A percentile compares a stretch with the other conserved stretches of the same genome.
Conservation (phyloP, 768 basidiomycete genomes). For the Pleurotus giganteus region DNA sequence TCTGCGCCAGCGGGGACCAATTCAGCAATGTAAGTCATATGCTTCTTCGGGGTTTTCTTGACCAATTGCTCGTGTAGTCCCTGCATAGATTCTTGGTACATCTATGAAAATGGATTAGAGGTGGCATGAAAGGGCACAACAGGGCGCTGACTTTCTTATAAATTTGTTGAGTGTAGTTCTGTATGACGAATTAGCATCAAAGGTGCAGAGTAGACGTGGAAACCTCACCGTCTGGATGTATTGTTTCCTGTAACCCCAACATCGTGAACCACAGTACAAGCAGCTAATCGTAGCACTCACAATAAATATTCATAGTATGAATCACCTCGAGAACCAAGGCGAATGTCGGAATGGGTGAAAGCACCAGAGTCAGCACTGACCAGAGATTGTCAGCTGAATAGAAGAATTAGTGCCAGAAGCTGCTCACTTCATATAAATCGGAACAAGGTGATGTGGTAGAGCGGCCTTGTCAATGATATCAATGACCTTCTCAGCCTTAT, state of each 20-base stretch:
- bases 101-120: conserved; percentile 31
- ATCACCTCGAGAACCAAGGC: conserved; percentile 77
- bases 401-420: not conserved
- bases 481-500: conserved; percentile 76
- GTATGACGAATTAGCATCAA: not conserved
- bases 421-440: conserved; percentile 67
- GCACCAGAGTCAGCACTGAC: conserved; percentile 18
- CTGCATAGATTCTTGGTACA: conserved; percentile 72
- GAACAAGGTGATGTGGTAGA: conserved; percentile 56
- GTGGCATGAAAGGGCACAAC: conserved; percentile 11
- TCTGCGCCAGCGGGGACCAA: conserved; percentile 81
- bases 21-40: conserved; percentile 77
- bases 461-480: conserved; percentile 49
- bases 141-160: conserved; percentile 51
- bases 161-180: conserved; percentile 57
- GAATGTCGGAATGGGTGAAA: conserved; percentile 51
- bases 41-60: conserved; percentile 41
- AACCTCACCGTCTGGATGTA: conserved; percentile 59
- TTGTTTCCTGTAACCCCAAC: conserved; percentile 40
- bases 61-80: conserved; percentile 65
- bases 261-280: not conserved
- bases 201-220: not conserved
- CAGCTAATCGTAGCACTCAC: conserved; percentile 30
- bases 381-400: not conserved
- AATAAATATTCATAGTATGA: conserved; percentile 79